Conservation (phyloP, 768 basidiomycete genomes). For the Tricholoma sp. region DNA sequence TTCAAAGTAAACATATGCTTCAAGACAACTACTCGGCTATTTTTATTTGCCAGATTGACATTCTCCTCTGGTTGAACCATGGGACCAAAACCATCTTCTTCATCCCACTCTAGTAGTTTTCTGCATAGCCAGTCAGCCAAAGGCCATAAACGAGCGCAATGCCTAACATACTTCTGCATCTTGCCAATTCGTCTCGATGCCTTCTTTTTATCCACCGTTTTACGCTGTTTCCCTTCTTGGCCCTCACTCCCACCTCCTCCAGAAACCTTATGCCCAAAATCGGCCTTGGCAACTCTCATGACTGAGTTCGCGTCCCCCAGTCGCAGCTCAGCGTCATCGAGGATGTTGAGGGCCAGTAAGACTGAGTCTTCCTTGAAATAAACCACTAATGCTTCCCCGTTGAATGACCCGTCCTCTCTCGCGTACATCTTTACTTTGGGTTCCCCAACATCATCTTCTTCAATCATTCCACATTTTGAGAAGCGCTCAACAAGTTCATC, state of each 20-base stretch:
- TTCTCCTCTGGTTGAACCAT: slow-evolving; percentile 51
- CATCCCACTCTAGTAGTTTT: slow-evolving; percentile 92
- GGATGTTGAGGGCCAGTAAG: slow-evolving; percentile 68
- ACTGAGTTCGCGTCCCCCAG: slow-evolving; percentile 69
- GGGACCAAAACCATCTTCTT: slow-evolving; percentile 88
- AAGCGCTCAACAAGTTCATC: slow-evolving; percentile 85
- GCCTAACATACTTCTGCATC: slow-evolving; percentile 69
- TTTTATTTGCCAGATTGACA: slow-evolving; percentile 40
- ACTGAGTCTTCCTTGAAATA: slow-evolving; percentile 99
- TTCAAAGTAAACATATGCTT: slow-evolving; percentile 92
- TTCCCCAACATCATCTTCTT: slow-evolving; percentile 87
- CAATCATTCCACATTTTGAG: slow-evolving; percentile 85
- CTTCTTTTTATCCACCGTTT: slow-evolving; percentile 73
- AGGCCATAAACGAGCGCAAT: background rate
- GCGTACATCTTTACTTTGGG: slow-evolving; percentile 97
- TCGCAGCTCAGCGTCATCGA: slow-evolving; percentile 90
- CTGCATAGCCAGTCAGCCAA: slow-evolving; percentile 34
- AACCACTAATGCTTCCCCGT: slow-evolving; percentile 91
- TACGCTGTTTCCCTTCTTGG: slow-evolving; percentile 45
- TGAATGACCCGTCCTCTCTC: slow-evolving; percentile 81
- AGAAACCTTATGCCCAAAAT: slow-evolving; percentile 67
- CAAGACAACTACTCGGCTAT: slow-evolving; percentile 81
- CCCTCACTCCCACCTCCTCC: slow-evolving; percentile 32
- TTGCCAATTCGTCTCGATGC: slow-evolving; percentile 71
- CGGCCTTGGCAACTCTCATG: slow-evolving; percentile 72